A percentile compares a stretch with the other conserved stretches of the same genome.
phyloP scores from a whole-genome alignment of 2,329 filamentous ascomycete genomes.

The Talaromyces sp. region DNA sequence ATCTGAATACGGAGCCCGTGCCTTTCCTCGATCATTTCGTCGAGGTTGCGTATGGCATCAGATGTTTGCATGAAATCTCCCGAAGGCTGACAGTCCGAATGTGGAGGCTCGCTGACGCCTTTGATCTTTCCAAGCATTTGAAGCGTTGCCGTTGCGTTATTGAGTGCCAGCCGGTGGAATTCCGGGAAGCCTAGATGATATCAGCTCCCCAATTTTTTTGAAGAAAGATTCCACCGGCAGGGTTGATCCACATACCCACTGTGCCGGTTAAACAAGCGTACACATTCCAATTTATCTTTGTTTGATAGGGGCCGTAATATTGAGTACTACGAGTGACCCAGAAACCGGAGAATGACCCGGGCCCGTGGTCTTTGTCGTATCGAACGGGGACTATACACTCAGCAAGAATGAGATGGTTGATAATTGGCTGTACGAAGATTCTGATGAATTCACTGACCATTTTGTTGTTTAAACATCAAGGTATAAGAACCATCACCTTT shows the following conservation, averaged over 20 bases:
- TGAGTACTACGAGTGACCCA: constrained; percentile 4
- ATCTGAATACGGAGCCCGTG: not conserved
- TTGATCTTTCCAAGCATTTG: constrained; percentile 4
- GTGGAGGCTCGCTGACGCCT: not conserved
- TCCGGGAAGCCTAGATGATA: not conserved
- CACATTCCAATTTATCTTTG: not conserved
- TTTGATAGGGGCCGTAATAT: not conserved
- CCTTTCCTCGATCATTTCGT: not conserved
- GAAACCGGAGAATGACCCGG: not conserved
- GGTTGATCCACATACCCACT: not conserved
- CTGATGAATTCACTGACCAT: not conserved
- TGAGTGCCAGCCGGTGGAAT: not conserved
- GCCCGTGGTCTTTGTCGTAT: not conserved
- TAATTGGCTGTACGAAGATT: not conserved
- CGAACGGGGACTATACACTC: not conserved
- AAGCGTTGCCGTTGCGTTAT: constrained; percentile 3
- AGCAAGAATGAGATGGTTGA: not conserved
- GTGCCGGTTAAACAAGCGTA: not conserved
- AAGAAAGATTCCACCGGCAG: not conserved
- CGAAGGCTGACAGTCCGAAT: not conserved
- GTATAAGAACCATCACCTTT: not conserved
- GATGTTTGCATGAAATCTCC: not conserved
- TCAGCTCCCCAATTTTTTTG: not conserved
- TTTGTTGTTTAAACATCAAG: not conserved
- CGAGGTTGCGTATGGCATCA: not conserved